A percentile compares a stretch with the other conserved stretches of the same genome.
These are phyloP conservation scores for Pseudomassariella vexata DNA, from an alignment of 2,329 filamentous ascomycete species.

Conservation along the genomic window DNA sequence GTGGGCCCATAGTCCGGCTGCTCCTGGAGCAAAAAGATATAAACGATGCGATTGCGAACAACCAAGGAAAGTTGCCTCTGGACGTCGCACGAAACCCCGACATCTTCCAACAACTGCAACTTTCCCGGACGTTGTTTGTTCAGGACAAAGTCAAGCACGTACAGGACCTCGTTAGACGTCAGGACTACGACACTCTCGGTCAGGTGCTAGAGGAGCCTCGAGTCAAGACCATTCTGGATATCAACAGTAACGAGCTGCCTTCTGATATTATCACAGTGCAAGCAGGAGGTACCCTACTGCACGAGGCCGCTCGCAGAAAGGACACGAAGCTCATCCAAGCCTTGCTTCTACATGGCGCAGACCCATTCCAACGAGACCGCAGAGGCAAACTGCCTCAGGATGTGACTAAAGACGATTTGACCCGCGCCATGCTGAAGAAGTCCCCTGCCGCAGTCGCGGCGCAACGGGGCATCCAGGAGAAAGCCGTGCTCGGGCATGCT, in stretches of 20 bases:
- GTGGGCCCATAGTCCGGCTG: conserved; percentile 73
- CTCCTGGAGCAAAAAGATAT: conserved; percentile 77
- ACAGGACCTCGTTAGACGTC: conserved; percentile 67
- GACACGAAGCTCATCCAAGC: conserved; percentile 86
- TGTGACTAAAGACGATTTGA: conserved; percentile 90
- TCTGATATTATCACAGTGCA: conserved; percentile 74
- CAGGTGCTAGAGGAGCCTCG: conserved; percentile 77
- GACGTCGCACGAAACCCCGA: conserved; percentile 89
- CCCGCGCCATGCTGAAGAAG: conserved; percentile 81
- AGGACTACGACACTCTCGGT: conserved; percentile 73
- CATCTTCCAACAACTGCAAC: conserved; percentile 91
- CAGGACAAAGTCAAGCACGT: conserved; percentile 81
- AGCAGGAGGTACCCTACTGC: conserved; percentile 83
- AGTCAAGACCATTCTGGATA: conserved; percentile 80
- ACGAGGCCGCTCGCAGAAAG: conserved; percentile 85
- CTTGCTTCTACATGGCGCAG: conserved; percentile 85
- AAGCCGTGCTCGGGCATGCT: conserved; percentile 80
- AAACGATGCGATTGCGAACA: conserved; percentile 84
- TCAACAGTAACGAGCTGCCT: conserved; percentile 85
- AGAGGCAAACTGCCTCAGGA: conserved; percentile 95
- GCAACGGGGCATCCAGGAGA: conserved; percentile 93
- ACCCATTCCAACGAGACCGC: conserved; percentile 90
- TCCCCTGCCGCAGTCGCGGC: conserved; percentile 92
- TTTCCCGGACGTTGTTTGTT: conserved; percentile 82
- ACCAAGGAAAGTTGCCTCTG: conserved; percentile 76